Base-by-base conservation (phyloP, 2,329 filamentous ascomycete species). In the Albophoma yamanashiensis region DNA sequence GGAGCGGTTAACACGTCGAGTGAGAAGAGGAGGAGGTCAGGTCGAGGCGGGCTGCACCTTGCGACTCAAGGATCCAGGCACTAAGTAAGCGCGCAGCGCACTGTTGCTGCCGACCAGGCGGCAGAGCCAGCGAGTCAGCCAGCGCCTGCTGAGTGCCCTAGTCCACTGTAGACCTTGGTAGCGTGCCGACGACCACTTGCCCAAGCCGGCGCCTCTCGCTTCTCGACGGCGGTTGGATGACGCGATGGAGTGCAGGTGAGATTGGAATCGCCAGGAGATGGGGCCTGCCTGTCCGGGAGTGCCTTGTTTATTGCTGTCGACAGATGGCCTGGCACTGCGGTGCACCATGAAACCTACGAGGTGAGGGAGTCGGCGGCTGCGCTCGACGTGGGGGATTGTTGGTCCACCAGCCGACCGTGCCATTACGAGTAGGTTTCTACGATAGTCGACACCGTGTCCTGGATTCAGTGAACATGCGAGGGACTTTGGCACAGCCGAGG, bases 51-150 rank as follows among this genome's bases (percentile, higher is more conserved):
- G 40, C 39, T 47, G 56, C 25, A 45, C 27, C 40, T 31, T 55
- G 55, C 55, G 34, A 53, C n/a, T 45, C 47, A 50, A 31, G 34
- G 57, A 15, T 55, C 45, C 64, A 68, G 38, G 45, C 64, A 67
- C 69, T 69, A 67, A 71, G 67, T 69, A 72, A 73, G 71, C 71
- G 71, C 69, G 68, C 71, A 67, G 64, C 66, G 65, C 67, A 63
- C 66, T 67, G 66, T 68, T 73, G 65, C 62, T 68, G 74, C 69
- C 72, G 71, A 71, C 65, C 64, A 60, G 61, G 52, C 58, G 43
- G 56, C 58, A 58, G 56, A 61, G 59, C 62, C 63, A 66, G 62
- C 68, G 69, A 71, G 69, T 71, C 69, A 69, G 69, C 68, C 34
- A 40, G 55, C 39, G 55, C 40, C 50, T 38, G 31, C 17, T 6